Evolutionary conservation across 2,329 filamentous ascomycete genomes (phyloP), one percentile per base, ranked within the genome.

Genomic region (Diaporthe vexans): DNA sequence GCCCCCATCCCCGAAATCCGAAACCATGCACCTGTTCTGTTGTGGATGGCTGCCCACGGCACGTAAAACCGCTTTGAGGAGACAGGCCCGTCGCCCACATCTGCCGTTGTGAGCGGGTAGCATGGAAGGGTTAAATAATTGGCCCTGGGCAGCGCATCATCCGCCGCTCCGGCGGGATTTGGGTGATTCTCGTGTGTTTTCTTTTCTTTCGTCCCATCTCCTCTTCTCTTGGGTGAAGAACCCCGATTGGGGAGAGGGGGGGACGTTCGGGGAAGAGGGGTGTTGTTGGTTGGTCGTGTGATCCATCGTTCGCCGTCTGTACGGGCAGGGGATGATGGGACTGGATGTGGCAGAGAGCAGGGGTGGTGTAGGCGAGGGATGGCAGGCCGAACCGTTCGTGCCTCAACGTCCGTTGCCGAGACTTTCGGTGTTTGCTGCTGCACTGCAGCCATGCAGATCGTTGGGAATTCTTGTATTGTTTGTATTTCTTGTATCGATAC

Each of bases 1-100:
- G 63, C 33, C 15, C 19, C 19, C n/a, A 15, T 51, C 29, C 61
- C 54, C 61, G 43, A 67, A 35, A 37, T 24, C 63, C 63, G 63
- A 67, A 35, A 46, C 40, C 43, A 21, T 13, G 29, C 40, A 19
- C 17, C 21, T 48, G 46, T 7, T 21, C 8, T 7, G 21, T 4
- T 51, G 46, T 51, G 59, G 9, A 24, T 65, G 59, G n/a, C 26
- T 21, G 35, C n/a, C n/a, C 37, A 29, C 54, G 29, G 33, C 37
- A 0, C 4, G 15, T 10, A 15, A 40, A 15, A 13, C 24, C 5
- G 13, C n/a, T 37, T n/a, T 61, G 58, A 33, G 59, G 59, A 37
- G 56, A 4, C 19, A 11, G 15, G 37, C 37, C 37, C 37, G 37
- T 40, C 7, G 4, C 29, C 10, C 26, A 9, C 29, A 52, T 67